Evolutionary conservation across 192 early-diverging fungal species (phyloP).

Genomic region (Glomus cerebriforme): DNA sequence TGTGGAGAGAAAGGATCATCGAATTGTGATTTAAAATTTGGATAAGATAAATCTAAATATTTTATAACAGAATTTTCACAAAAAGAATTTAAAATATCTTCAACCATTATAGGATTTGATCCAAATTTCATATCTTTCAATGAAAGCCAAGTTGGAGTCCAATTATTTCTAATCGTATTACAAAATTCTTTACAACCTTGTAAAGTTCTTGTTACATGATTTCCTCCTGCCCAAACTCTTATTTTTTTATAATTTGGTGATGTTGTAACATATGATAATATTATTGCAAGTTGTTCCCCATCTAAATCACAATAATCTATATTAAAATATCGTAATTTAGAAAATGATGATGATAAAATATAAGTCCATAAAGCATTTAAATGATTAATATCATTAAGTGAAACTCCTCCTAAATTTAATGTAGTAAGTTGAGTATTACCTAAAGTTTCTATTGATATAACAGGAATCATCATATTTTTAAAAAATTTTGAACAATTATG

Average conservation of each 20-base stretch:
- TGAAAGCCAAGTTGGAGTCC: slow-evolving; percentile 21
- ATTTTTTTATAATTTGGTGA: slow-evolving; percentile 12
- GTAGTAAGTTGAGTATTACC: slow-evolving; percentile 4
- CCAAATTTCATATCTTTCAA: slow-evolving; percentile 2
- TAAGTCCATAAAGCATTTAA: neutral
- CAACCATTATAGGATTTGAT: neutral
- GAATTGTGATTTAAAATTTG: neutral
- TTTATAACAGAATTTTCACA: neutral
- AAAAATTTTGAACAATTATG: slow-evolving; percentile 10
- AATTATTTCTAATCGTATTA: slow-evolving; percentile 1
- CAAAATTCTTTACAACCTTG: slow-evolving; percentile 1
- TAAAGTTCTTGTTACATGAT: neutral
- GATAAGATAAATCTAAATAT: slow-evolving; percentile 14
- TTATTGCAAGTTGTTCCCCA: neutral
- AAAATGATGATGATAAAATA: slow-evolving; percentile 5
- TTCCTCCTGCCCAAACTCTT: slow-evolving; percentile 25
- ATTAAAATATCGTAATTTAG: neutral
- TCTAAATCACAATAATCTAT: slow-evolving; percentile 23
- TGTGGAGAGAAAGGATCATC: neutral
- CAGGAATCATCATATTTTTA: neutral
- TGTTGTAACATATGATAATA: neutral
- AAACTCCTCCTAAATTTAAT: slow-evolving; percentile 22
- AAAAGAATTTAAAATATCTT: slow-evolving; percentile 1
- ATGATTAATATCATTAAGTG: slow-evolving; percentile 5
- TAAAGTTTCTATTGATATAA: neutral